Conservation (phyloP, 768 basidiomycete species). For the Tremella yokohamensis region DNA sequence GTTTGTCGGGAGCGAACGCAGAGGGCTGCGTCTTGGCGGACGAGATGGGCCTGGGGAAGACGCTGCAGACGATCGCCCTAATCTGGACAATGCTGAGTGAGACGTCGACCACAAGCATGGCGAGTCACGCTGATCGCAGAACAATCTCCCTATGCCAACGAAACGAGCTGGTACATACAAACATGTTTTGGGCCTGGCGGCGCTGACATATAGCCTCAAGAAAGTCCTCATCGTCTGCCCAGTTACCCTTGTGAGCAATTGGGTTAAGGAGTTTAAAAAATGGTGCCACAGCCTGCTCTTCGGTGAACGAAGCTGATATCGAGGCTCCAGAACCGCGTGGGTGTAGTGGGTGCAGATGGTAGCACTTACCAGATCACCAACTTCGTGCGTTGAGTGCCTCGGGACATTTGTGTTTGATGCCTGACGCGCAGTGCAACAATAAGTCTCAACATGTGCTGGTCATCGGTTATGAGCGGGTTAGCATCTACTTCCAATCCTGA, state of each 20-base stretch:
- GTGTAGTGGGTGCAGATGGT: slow-evolving; percentile 63
- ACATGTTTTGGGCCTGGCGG: neutral
- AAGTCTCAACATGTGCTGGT: slow-evolving; percentile 67
- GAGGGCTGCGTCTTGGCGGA: slow-evolving; percentile 95
- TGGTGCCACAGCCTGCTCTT: slow-evolving; percentile 65
- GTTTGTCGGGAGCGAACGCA: slow-evolving; percentile 77
- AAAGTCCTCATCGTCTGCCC: slow-evolving; percentile 93
- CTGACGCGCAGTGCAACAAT: slow-evolving; percentile 26
- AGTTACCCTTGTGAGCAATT: slow-evolving; percentile 86
- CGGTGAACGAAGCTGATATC: slow-evolving; percentile 17
- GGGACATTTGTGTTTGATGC: neutral
- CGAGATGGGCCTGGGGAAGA: slow-evolving; percentile 99
- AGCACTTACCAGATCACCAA: slow-evolving; percentile 58
- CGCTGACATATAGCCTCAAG: slow-evolving; percentile 54
- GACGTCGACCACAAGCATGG: slow-evolving; percentile 38
- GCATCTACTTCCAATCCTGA: slow-evolving; percentile 4
- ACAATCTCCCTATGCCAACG: slow-evolving; percentile 38
- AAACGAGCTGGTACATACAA: slow-evolving; percentile 6
- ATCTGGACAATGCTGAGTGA: slow-evolving; percentile 87
- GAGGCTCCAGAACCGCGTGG: slow-evolving; percentile 55
- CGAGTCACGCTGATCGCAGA: slow-evolving; percentile 14
- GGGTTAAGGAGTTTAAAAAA: slow-evolving; percentile 92
- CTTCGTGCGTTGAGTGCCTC: slow-evolving; percentile 59
- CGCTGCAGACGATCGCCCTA: slow-evolving; percentile 78
- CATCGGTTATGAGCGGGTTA: slow-evolving; percentile 82